phyloP scores from a whole-genome alignment of 768 basidiomycete species.

The Amanita rubescens region DNA sequence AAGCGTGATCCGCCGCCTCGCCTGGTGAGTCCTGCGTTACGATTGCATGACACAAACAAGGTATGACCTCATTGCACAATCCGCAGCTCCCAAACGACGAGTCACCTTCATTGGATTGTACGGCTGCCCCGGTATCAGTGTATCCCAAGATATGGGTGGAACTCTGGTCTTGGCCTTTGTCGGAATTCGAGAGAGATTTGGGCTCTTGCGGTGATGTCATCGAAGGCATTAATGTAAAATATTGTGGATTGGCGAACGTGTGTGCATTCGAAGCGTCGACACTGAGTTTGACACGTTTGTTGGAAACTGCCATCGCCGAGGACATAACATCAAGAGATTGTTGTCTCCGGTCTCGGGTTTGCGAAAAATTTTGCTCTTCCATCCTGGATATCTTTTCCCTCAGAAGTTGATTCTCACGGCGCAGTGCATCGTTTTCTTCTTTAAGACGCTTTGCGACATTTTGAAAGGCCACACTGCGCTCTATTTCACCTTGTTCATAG shows the following conservation, averaged over 20 bases:
- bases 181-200: conserved; percentile 22
- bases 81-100: conserved; percentile 55
- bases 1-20: conserved; percentile 11
- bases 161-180: conserved; percentile 18
- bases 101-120: conserved; percentile 26
- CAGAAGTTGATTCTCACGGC: conserved; percentile 57
- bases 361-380: conserved; percentile 23
- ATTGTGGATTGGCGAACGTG: conserved; percentile 5
- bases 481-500: conserved; percentile 88
- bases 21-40: conserved; percentile 38
- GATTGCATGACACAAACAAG: conserved; percentile 75
- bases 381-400: conserved; percentile 40
- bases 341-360: conserved; percentile 39
- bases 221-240: conserved; percentile 37
- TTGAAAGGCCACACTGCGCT: conserved; percentile 80
- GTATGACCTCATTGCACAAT: conserved; percentile 61
- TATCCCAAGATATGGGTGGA: conserved; percentile 22
- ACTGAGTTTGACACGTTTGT: not conserved
- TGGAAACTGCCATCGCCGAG: not conserved
- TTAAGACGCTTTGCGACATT: conserved; percentile 77
- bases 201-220: conserved; percentile 47
- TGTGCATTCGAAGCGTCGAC: not conserved
- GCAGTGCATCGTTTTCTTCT: conserved; percentile 76
- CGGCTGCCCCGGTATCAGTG: conserved; percentile 17
- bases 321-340: conserved; percentile 26